Evolutionary conservation across 2,329 filamentous ascomycete species (phyloP).

Genomic region (Aureobasidium sp.): DNA sequence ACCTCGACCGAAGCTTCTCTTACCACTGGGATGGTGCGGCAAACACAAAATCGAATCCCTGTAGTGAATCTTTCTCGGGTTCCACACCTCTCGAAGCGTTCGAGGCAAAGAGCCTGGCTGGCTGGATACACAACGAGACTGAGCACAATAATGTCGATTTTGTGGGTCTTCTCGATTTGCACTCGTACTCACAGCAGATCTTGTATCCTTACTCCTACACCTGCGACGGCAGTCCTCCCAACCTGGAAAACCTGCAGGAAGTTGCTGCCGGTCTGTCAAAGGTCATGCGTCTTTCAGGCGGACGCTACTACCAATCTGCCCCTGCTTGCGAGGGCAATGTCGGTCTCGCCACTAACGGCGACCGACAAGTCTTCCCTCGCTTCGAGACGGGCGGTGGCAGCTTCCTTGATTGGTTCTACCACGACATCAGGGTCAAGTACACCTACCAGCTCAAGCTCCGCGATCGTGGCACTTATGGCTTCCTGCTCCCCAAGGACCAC

Average conservation of each 20-base stretch:
- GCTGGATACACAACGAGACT: slow-evolving; percentile 77
- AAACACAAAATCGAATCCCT: slow-evolving; percentile 61
- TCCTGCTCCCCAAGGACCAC: slow-evolving; percentile 75
- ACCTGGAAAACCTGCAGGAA: slow-evolving; percentile 86
- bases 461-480: slow-evolving; percentile 90
- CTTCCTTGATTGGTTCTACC: slow-evolving; percentile 92
- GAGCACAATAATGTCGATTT: slow-evolving; percentile 63
- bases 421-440: slow-evolving; percentile 71
- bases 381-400: slow-evolving; percentile 75
- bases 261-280: slow-evolving; percentile 81
- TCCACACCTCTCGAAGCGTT: slow-evolving; percentile 73
- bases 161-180: slow-evolving; percentile 79
- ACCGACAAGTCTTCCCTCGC: slow-evolving; percentile 36
- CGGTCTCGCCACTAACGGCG: slow-evolving; percentile 26
- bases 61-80: slow-evolving; percentile 84
- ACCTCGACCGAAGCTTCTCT: slow-evolving; percentile 79
- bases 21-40: slow-evolving; percentile 69
- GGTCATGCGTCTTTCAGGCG: slow-evolving; percentile 68
- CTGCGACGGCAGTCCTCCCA: slow-evolving; percentile 68
- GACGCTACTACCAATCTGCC: slow-evolving; percentile 49
- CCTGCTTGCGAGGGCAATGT: slow-evolving; percentile 82
- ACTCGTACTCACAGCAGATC: slow-evolving; percentile 92
- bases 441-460: slow-evolving; percentile 92
- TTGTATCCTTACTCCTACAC: slow-evolving; percentile 87
- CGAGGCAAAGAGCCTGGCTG: slow-evolving; percentile 65